A percentile compares a stretch with the other conserved stretches of the same genome.
phyloP scores from a whole-genome alignment of 1,139 yeast genomes.

The Zhuliangozyma blackwelliae region DNA sequence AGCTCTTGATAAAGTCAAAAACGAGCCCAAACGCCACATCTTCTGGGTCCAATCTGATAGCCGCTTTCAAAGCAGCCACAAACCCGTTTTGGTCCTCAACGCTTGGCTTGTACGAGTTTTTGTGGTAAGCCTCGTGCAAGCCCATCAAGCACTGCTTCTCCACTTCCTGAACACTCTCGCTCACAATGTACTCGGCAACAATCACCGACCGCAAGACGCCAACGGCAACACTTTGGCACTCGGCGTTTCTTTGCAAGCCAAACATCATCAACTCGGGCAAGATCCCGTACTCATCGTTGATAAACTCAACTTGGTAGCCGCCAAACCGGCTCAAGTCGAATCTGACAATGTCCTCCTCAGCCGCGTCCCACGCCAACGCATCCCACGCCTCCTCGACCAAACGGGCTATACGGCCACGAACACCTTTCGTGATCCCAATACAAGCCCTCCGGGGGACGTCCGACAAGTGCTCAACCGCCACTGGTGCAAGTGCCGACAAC shows the following conservation, averaged over 20 bases:
- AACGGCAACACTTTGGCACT: constrained; percentile 63
- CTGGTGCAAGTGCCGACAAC: constrained; percentile 52
- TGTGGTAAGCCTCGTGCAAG: constrained; percentile 60
- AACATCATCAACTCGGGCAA: constrained; percentile 64
- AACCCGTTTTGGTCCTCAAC: constrained; percentile 52
- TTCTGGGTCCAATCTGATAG: constrained; percentile 56
- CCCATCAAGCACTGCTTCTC: constrained; percentile 63
- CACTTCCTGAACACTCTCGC: constrained; percentile 52
- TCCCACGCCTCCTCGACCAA: constrained; percentile 69
- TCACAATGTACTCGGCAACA: constrained; percentile 60
- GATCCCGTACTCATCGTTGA: constrained; percentile 52
- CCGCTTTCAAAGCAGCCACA: constrained; percentile 45
- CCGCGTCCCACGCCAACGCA: constrained; percentile 64
- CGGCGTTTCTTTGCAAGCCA: constrained; percentile 63
- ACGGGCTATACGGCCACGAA: constrained; percentile 57
- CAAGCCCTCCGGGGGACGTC: constrained; percentile 75
- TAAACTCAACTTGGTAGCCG: constrained; percentile 68
- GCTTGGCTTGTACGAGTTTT: constrained; percentile 54
- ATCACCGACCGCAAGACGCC: constrained; percentile 68
- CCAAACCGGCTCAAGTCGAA: constrained; percentile 64
- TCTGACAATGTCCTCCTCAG: constrained; percentile 53
- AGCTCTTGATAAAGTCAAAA: constrained; percentile 49
- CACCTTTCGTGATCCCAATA: constrained; percentile 56
- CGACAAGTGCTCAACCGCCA: constrained; percentile 59
- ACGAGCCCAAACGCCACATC: constrained; percentile 61